phyloP scores from a whole-genome alignment of 2,329 filamentous ascomycete genomes.

The Salinomyces thailandicus region DNA sequence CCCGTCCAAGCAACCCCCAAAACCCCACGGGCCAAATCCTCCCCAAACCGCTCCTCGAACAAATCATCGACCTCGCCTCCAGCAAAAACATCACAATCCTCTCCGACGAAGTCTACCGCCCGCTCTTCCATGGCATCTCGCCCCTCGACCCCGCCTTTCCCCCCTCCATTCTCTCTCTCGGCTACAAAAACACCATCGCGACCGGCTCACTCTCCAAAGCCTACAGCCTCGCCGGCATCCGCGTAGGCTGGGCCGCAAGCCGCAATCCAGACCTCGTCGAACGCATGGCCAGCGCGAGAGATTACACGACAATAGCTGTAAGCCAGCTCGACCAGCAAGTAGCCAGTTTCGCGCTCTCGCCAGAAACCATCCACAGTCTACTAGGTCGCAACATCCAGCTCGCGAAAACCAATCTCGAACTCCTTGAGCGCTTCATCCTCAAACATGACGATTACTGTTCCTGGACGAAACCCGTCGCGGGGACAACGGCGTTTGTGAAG shows the following conservation, averaged over 20 bases:
- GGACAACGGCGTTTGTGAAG: slow-evolving; percentile 68
- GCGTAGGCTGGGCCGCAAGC: slow-evolving; percentile 73
- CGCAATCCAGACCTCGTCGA: slow-evolving; percentile 53
- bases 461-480: slow-evolving; percentile 66
- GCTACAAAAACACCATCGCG: slow-evolving; percentile 59
- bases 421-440: slow-evolving; percentile 58
- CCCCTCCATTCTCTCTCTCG: slow-evolving; percentile 59
- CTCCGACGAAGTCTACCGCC: slow-evolving; percentile 74
- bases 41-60: slow-evolving; percentile 48
- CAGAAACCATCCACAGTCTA: slow-evolving; percentile 52
- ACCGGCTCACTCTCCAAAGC: slow-evolving; percentile 81
- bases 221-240: slow-evolving; percentile 70
- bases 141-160: slow-evolving; percentile 46
- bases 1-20: slow-evolving; percentile 56
- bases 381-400: slow-evolving; percentile 55
- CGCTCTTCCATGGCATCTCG: slow-evolving; percentile 62
- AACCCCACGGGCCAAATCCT: slow-evolving; percentile 71
- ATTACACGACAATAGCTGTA: slow-evolving; percentile 81
- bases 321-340: slow-evolving; percentile 68
- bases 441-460: slow-evolving; percentile 52
- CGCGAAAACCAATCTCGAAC: slow-evolving; percentile 54
- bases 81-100: slow-evolving; percentile 56
- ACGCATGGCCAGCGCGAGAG: slow-evolving; percentile 52
- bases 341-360: slow-evolving; percentile 61
- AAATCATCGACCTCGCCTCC: slow-evolving; percentile 54